Conservation (phyloP, 2,329 filamentous ascomycete genomes). For the Calonectria pteridis region DNA sequence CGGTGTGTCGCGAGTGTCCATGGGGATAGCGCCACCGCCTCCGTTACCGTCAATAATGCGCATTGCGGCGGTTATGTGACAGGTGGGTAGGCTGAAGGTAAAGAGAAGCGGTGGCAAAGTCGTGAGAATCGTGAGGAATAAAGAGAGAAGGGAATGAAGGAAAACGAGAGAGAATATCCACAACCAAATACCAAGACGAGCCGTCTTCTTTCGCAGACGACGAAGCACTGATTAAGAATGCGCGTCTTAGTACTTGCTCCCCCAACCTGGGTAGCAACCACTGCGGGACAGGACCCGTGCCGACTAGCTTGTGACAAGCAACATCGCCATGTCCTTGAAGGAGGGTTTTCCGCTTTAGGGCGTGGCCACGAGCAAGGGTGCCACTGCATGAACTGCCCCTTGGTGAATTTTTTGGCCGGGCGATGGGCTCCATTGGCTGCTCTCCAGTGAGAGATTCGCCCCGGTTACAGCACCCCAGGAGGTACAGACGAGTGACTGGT, state of each 20-base stretch:
- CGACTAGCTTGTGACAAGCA: slow-evolving; percentile 25
- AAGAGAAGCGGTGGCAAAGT: slow-evolving; percentile 10
- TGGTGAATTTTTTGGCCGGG: slow-evolving; percentile 4
- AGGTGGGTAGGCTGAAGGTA: background rate
- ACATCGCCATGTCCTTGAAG: slow-evolving; percentile 15
- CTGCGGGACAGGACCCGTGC: slow-evolving; percentile 8
- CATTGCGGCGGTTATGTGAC: slow-evolving; percentile 30
- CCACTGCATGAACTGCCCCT: slow-evolving; percentile 17
- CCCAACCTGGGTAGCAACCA: slow-evolving; percentile 12
- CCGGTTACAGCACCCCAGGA: background rate
- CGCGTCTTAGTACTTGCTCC: slow-evolving; percentile 14
- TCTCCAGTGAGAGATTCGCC: slow-evolving; percentile 13
- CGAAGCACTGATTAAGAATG: slow-evolving; percentile 20
- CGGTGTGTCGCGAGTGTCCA: slow-evolving; percentile 11
- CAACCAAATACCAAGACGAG: background rate
- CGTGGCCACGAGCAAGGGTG: slow-evolving; percentile 11
- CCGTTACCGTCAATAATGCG: slow-evolving; percentile 39
- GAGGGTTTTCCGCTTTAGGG: slow-evolving; percentile 19
- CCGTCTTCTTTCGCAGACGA: slow-evolving; percentile 9
- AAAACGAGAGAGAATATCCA: slow-evolving; percentile 1
- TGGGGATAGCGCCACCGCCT: slow-evolving; percentile 28
- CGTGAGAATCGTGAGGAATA: slow-evolving; percentile 8
- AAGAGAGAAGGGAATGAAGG: background rate
- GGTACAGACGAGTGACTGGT: slow-evolving; percentile 18
- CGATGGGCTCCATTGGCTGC: slow-evolving; percentile 19